Evolutionary conservation across 768 basidiomycete genomes (phyloP), one percentile per base, ranked within the genome.

Genomic region (Rubroboletus satanas): DNA sequence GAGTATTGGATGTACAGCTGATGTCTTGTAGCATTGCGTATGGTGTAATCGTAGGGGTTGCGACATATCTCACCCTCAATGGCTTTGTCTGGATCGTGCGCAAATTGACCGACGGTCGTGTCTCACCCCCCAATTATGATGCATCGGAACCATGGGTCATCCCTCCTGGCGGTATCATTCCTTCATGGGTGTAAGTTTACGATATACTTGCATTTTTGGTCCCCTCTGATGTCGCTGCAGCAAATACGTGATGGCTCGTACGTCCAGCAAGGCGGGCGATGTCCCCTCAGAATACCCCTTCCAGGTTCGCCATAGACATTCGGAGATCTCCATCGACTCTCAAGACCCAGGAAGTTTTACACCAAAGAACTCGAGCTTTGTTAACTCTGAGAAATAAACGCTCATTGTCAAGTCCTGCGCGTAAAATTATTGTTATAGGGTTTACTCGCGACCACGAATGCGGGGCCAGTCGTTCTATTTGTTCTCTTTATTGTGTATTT

Each of bases 31-130:
- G 88, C 76, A 92, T 93, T 65, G 90, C 91, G 38, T 92, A 93
- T 65, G 91, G 91, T 60, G 87, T 93, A 67, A 92, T 94, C 58
- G 83, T 87, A 0, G 92, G 91, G 35, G 75, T 94, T 49, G 46
- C 78, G 36, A 81, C 84, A 14, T 92, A 90, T 68, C 62, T 89
- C 45, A 57, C 90, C 52, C 73, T 94, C 54, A 93, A 94, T 65
- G 86, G 84, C 39, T 73, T 84, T 46, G 82, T 89, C 7, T 79
- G 81, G 67, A 18, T 77, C 15, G 43, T 91, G 52, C 77, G 73
- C 63, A 85, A 80, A 62, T 56, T 79, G 28, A 74, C 82, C 5
- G 68, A 78, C n/a, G 85, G 79, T n/a, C 77, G 82, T 33, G 74
- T 90, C 54, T 64, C 78, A 1, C 90, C 90, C 3, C 78, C 83